A percentile compares a stretch with the other conserved stretches of the same genome.
Evolutionary conservation across 768 basidiomycete species (phyloP).

Genomic region (Rubroboletus satanas): DNA sequence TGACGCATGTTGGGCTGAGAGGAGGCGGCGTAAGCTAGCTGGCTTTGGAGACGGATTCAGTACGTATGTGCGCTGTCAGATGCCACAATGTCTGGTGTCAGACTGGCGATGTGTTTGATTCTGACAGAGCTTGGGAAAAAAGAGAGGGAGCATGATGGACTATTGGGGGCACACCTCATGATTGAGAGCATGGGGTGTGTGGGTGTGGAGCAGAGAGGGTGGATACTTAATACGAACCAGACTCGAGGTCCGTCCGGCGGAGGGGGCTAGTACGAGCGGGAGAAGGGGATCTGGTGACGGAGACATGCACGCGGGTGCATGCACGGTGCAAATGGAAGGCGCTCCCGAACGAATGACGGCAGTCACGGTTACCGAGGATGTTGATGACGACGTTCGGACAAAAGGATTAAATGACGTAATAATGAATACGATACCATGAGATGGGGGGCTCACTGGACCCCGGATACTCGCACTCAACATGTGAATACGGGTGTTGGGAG

Average conservation of each 20-base stretch:
- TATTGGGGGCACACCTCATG: not conserved
- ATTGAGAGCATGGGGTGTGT: not conserved
- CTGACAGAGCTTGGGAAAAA: not conserved
- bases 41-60: not conserved
- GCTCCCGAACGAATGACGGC: conserved; percentile 15
- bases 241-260: conserved; percentile 16
- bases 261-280: not conserved
- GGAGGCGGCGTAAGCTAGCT: conserved; percentile 8
- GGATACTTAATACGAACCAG: not conserved
- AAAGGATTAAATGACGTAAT: conserved; percentile 6
- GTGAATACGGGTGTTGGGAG: conserved; percentile 15
- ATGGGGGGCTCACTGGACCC: conserved; percentile 16
- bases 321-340: too few relatives aligned
- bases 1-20: conserved; percentile 11
- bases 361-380: conserved; percentile 14
- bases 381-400: not conserved
- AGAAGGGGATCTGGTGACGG: not conserved
- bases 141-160: not conserved
- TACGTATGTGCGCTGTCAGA: not conserved
- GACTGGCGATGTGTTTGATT: not conserved
- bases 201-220: not conserved
- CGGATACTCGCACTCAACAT: conserved; percentile 16
- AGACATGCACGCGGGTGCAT: too few relatives aligned
- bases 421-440: conserved; percentile 14
- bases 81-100: not conserved